Evolutionary conservation across 805 yeast species (phyloP).

Genomic region (Schwanniomyces vanrijiae): DNA sequence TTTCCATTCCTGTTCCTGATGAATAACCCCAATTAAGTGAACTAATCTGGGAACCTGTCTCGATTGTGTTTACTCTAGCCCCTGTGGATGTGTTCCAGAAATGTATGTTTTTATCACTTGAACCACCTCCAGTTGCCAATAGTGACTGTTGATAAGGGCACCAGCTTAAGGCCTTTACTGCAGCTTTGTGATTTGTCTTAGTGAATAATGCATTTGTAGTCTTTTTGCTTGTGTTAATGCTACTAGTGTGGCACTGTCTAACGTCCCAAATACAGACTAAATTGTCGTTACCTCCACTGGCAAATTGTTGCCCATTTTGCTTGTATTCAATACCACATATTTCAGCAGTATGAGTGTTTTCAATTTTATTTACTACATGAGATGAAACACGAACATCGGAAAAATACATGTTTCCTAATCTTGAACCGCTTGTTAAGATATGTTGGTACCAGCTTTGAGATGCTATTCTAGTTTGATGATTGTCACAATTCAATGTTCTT

Average conservation of each 20-base stretch:
- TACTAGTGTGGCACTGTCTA: conserved; percentile 43
- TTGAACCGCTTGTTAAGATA: conserved; percentile 80
- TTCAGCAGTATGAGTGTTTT: conserved; percentile 69
- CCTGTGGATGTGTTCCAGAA: conserved; percentile 97
- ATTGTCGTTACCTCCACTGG: conserved; percentile 94
- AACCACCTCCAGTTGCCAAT: conserved; percentile 97
- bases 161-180: conserved; percentile 95
- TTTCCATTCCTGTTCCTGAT: conserved; percentile 70
- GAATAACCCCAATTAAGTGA: conserved; percentile 89
- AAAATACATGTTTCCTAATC: conserved; percentile 79
- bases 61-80: conserved; percentile 77
- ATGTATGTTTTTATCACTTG: conserved; percentile 82
- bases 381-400: conserved; percentile 86
- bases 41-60: conserved; percentile 93
- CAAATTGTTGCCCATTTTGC: conserved; percentile 78
- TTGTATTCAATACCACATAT: conserved; percentile 91
- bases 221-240: conserved; percentile 4
- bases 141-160: conserved; percentile 82
- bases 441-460: conserved; percentile 85
- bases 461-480: conserved; percentile 68
- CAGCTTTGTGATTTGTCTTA: conserved; percentile 84
- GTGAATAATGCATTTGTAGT: conserved; percentile 59
- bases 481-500: conserved; percentile 74
- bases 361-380: conserved; percentile 64
- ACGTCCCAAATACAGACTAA: conserved; percentile 92